Evolutionary conservation across 1,139 yeast genomes (phyloP).

Genomic region (Hansenula sp.): DNA sequence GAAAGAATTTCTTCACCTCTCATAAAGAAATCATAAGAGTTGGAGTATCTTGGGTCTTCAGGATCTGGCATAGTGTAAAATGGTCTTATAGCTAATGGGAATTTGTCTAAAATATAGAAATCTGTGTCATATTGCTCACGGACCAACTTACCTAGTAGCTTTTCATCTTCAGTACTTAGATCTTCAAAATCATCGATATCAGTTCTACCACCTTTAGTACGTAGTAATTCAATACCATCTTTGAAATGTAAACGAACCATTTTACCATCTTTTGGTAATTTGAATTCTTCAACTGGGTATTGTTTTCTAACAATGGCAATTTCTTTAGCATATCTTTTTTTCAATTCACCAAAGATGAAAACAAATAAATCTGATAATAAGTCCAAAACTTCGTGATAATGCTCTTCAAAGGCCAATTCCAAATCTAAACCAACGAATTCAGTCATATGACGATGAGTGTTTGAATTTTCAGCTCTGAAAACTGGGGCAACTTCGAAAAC

Average conservation of each 20-base stretch:
- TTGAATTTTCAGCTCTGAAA: conserved; percentile 97
- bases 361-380: conserved; percentile 80
- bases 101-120: conserved; percentile 95
- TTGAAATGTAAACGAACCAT: conserved; percentile 88
- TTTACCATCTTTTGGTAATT: conserved; percentile 83
- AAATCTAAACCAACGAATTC: conserved; percentile 96
- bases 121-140: conserved; percentile 95
- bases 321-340: conserved; percentile 73
- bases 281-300: conserved; percentile 96
- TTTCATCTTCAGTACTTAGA: conserved; percentile 91
- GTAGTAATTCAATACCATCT: conserved; percentile 84
- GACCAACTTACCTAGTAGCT: conserved; percentile 84
- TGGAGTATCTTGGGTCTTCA: conserved; percentile 85
- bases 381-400: conserved; percentile 92
- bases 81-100: conserved; percentile 95
- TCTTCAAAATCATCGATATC: conserved; percentile 88
- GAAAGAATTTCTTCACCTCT: conserved; percentile 98
- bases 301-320: conserved; percentile 89
- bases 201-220: conserved; percentile 72
- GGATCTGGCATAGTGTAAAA: conserved; percentile 99
- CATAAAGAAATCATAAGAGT: conserved; percentile 98
- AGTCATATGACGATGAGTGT: conserved; percentile 99
- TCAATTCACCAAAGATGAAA: conserved; percentile 82
- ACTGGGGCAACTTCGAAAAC: conserved; percentile 98
- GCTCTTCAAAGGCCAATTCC: conserved; percentile 98